Conservation (phyloP, 805 yeast species). For the Phaffomyces opuntiae region DNA sequence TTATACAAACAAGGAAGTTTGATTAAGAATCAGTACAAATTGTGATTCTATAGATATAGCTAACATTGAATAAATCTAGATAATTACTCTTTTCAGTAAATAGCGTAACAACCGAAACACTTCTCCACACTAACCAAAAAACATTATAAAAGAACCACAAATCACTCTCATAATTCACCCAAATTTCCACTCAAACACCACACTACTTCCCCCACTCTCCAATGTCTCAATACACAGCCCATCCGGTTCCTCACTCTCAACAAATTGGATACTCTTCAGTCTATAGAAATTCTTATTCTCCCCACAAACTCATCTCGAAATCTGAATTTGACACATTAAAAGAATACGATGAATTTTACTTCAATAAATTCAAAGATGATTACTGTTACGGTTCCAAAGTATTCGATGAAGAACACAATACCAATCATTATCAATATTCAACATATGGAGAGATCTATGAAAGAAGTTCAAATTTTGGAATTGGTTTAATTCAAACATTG, state of each 20-base stretch:
- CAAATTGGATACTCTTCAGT: constrained; percentile 35
- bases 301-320: constrained; percentile 19
- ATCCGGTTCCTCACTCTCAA: constrained; percentile 13
- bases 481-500: constrained; percentile 36
- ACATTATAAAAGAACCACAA: background rate
- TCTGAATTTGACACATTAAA: constrained; percentile 27
- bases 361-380: constrained; percentile 24
- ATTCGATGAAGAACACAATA: constrained; percentile 22
- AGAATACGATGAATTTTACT: constrained; percentile 35
- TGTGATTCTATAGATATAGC: background rate
- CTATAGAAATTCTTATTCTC: constrained; percentile 30
- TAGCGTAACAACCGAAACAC: background rate
- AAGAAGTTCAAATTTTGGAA: constrained; percentile 39
- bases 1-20: constrained; percentile 45
- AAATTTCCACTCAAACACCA: background rate
- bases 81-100: background rate
- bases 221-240: constrained; percentile 4
- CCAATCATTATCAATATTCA: constrained; percentile 28
- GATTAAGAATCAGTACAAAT: constrained; percentile 1
- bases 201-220: no score
- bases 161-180: background rate
- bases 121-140: background rate
- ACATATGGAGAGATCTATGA: constrained; percentile 34
- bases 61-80: no score
- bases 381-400: constrained; percentile 13